Conservation (phyloP, 768 basidiomycete species). For the Tricholoma hemisulphureum region DNA sequence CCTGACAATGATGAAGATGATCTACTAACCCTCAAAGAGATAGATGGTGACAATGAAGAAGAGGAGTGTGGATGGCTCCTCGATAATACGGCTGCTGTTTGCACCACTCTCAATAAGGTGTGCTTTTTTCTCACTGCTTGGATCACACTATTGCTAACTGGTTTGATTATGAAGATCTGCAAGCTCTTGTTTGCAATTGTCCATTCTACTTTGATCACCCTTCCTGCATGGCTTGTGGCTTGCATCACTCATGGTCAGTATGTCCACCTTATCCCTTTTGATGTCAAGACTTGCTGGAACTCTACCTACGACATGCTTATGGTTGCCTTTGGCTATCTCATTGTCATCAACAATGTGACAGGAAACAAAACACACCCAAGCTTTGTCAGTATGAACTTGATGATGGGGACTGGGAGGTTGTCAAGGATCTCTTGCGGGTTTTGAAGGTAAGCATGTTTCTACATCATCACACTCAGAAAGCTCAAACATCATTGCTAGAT, state of each 20-base stretch:
- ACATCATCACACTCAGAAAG: not conserved
- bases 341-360: slow-evolving; percentile 24
- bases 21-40: no score
- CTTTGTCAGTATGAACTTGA: slow-evolving; percentile 17
- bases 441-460: slow-evolving; percentile 4
- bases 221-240: not conserved
- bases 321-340: slow-evolving; percentile 23
- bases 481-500: not conserved
- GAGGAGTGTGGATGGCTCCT: no score
- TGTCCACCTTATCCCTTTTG: slow-evolving; percentile 21
- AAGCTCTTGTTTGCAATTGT: not conserved
- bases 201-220: not conserved
- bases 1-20: no score
- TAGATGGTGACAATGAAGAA: no score
- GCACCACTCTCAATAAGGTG: no score
- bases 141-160: no score
- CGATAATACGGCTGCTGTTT: no score
- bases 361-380: slow-evolving; percentile 4
- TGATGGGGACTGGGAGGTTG: slow-evolving; percentile 26
- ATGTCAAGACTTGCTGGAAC: slow-evolving; percentile 28
- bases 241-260: not conserved
- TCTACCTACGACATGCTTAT: slow-evolving; percentile 35
- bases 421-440: no score
- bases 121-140: no score
- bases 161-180: no score